These are phyloP conservation scores for Trichoderma afroharzianum DNA, from an alignment of 2,329 filamentous ascomycete genomes.

Conservation along the genomic window DNA sequence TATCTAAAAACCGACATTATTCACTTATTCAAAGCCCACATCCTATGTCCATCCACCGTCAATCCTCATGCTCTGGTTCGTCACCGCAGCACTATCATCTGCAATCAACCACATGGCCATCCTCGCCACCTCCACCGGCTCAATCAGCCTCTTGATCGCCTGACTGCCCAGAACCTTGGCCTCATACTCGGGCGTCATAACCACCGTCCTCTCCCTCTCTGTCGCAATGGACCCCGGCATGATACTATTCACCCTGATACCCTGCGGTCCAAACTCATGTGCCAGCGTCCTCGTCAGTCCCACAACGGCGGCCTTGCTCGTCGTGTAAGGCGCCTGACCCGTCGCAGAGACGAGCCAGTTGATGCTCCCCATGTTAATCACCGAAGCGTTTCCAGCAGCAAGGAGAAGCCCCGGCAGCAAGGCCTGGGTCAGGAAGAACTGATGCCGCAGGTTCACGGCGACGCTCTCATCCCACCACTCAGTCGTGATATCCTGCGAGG, in stretches of 20 bases:
- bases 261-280: slow-evolving; percentile 47
- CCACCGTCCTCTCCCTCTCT: slow-evolving; percentile 40
- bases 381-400: slow-evolving; percentile 3
- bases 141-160: slow-evolving; percentile 39
- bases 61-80: slow-evolving; percentile 16
- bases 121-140: slow-evolving; percentile 43
- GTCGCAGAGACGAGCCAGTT: slow-evolving; percentile 43
- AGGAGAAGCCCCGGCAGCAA: slow-evolving; percentile 55
- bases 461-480: slow-evolving; percentile 42
- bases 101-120: slow-evolving; percentile 44
- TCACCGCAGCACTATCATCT: slow-evolving; percentile 34
- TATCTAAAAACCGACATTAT: neutral
- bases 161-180: slow-evolving; percentile 39
- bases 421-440: slow-evolving; percentile 68
- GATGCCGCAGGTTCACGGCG: slow-evolving; percentile 42
- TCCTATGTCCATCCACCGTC: slow-evolving; percentile 16
- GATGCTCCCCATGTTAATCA: slow-evolving; percentile 51
- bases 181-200: slow-evolving; percentile 41
- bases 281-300: slow-evolving; percentile 54
- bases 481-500: slow-evolving; percentile 36
- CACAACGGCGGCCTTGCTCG: slow-evolving; percentile 52
- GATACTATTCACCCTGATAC: slow-evolving; percentile 47
- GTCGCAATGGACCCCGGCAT: slow-evolving; percentile 48
- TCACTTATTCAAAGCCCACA: neutral
- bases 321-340: slow-evolving; percentile 46